Conservation (phyloP, 2,329 filamentous ascomycete genomes). For the Paecilomyces dactylethromorphus region DNA sequence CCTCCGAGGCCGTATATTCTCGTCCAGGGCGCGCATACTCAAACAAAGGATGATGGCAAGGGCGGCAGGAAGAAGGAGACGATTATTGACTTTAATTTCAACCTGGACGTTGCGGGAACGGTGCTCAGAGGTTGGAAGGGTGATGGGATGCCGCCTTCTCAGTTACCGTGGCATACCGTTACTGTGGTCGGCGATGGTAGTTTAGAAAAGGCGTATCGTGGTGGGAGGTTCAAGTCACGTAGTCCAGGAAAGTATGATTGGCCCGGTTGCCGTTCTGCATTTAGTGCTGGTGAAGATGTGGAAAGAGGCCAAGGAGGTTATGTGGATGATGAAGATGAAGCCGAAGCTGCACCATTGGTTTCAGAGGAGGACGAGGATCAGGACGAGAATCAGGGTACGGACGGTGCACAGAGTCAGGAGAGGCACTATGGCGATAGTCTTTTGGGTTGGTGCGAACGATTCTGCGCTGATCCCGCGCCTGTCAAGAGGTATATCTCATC, state of each 20-base stretch:
- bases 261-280: not conserved
- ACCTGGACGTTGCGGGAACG: constrained; percentile 15
- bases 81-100: constrained; percentile 24
- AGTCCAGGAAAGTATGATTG: not conserved
- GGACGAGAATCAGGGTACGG: not conserved
- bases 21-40: constrained; percentile 48
- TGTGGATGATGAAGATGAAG: constrained; percentile 7
- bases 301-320: constrained; percentile 3
- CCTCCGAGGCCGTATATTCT: constrained; percentile 51
- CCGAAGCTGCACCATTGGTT: not conserved
- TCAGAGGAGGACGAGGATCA: no score
- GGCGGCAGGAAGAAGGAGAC: constrained; percentile 15
- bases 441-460: constrained; percentile 29
- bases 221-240: constrained; percentile 13
- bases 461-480: constrained; percentile 25
- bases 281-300: not conserved
- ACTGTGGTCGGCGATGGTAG: constrained; percentile 17
- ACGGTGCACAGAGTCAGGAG: not conserved
- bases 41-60: constrained; percentile 23
- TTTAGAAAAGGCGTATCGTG: constrained; percentile 17
- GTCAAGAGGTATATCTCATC: constrained; percentile 28
- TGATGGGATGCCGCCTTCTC: not conserved
- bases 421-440: not conserved
- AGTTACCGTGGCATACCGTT: constrained; percentile 7
- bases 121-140: constrained; percentile 11